A percentile compares a stretch with the other conserved stretches of the same genome.
Evolutionary conservation across 2,329 filamentous ascomycete genomes (phyloP).

Genomic region (Dryadomyces quercivorus): DNA sequence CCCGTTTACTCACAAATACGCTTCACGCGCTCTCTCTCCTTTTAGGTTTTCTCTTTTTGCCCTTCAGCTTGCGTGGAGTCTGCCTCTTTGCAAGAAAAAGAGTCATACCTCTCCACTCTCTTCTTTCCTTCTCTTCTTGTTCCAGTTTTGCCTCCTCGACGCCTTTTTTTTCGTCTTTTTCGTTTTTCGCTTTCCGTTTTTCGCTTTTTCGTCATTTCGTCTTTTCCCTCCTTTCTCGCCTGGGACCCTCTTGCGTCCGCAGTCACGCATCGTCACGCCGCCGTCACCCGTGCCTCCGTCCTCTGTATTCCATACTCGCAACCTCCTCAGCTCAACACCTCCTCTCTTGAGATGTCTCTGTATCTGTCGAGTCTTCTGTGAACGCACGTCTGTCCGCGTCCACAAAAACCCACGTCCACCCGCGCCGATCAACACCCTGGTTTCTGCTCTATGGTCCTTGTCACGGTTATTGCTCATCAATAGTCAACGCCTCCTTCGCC

Average conservation of each 20-base stretch:
- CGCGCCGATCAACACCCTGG: neutral
- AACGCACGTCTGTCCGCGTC: constrained; percentile 10
- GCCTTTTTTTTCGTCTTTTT: neutral
- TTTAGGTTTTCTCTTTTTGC: constrained; percentile 6
- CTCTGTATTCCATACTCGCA: neutral
- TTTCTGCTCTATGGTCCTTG: constrained; percentile 10
- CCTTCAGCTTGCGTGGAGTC: constrained; percentile 1
- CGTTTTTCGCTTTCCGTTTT: too few relatives aligned
- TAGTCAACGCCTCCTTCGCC: neutral
- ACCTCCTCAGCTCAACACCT: neutral
- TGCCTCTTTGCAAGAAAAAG: constrained; percentile 4
- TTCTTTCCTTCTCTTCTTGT: neutral
- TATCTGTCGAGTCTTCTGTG: constrained; percentile 4
- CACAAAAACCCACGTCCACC: constrained; percentile 7
- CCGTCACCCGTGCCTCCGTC: neutral
- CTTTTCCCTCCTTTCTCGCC: neutral
- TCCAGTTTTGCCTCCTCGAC: constrained; percentile 2
- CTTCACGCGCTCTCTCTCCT: constrained; percentile 5
- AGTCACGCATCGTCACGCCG: neutral
- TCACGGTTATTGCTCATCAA: constrained; percentile 6
- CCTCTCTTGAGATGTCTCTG: neutral
- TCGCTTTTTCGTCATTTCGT: neutral
- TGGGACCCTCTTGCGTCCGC: neutral
- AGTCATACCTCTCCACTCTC: constrained; percentile 6
- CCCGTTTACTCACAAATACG: constrained; percentile 13